Evolutionary conservation across 306 rosid species (phyloP).

Genomic region (Rosa multiflora): DNA sequence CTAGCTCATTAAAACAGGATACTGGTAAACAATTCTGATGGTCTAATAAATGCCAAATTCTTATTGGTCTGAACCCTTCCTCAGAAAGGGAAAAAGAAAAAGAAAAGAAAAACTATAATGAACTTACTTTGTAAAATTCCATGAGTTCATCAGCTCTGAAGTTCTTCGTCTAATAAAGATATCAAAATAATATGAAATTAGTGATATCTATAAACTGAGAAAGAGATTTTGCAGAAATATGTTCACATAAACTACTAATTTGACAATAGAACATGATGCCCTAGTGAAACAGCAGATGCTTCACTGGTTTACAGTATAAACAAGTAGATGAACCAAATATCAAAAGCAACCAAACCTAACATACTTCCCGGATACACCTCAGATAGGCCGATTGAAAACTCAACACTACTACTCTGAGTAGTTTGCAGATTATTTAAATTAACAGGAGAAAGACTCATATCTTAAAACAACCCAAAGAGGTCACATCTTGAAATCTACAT

Average conservation of each 20-base stretch:
- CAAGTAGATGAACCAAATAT: background rate
- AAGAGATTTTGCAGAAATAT: background rate
- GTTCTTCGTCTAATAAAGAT: slow-evolving; percentile 52
- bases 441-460: background rate
- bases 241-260: background rate
- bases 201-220: slow-evolving; percentile 10
- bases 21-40: background rate
- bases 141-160: slow-evolving; percentile 87
- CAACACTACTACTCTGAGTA: background rate
- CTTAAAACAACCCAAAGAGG: background rate
- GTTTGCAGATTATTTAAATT: background rate
- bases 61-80: background rate
- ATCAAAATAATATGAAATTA: slow-evolving; percentile 10
- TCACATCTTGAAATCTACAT: background rate
- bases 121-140: slow-evolving; percentile 91
- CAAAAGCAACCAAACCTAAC: background rate
- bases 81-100: background rate
- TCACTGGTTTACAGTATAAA: background rate
- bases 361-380: background rate
- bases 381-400: background rate
- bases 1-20: background rate
- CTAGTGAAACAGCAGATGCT: background rate
- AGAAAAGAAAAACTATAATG: background rate
- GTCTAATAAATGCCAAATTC: background rate
- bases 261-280: background rate